These are phyloP conservation scores for Lasiosphaeria ovina DNA, from an alignment of 495 filamentous ascomycete genomes.

Conservation along the genomic window DNA sequence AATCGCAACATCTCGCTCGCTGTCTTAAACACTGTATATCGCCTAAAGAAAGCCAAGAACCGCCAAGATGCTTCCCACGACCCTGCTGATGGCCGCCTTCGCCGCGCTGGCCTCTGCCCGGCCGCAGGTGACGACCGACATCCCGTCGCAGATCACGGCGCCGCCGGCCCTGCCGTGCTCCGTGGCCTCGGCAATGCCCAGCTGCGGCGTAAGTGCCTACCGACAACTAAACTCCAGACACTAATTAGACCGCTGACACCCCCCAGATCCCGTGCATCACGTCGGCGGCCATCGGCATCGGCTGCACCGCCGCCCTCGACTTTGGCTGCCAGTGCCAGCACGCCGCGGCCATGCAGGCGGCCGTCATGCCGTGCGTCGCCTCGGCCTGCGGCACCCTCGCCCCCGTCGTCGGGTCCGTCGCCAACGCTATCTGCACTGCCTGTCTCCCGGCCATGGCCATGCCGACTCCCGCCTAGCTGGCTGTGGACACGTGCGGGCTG, in stretches of 20 bases:
- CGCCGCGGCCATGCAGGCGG: constrained; percentile 14
- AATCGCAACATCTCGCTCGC: background rate
- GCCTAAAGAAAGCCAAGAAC: background rate
- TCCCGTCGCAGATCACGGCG: constrained; percentile 2
- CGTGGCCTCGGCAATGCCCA: constrained; percentile 11
- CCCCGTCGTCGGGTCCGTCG: constrained; percentile 11
- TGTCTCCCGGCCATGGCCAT: constrained; percentile 6
- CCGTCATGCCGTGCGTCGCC: constrained; percentile 16
- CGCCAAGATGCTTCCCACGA: constrained; percentile 5
- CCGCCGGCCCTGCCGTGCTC: constrained; percentile 4
- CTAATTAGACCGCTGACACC: background rate
- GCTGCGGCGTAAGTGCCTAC: constrained; percentile 12
- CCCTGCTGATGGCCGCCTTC: constrained; percentile 5
- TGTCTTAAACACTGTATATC: background rate
- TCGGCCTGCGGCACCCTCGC: constrained; percentile 11
- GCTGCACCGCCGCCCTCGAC: constrained; percentile 16
- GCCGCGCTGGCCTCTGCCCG: constrained; percentile 4
- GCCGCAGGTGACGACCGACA: background rate
- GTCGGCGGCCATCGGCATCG: constrained; percentile 9
- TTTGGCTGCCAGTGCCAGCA: constrained; percentile 20
- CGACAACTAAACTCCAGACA: background rate
- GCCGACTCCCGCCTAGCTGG: background rate
- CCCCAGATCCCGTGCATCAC: constrained; percentile 11
- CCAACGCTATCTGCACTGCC: constrained; percentile 15
- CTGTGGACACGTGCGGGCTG: too few species aligned